Conservation (phyloP, 148 eudicot genomes). For the Dysphania ambrosioides region DNA sequence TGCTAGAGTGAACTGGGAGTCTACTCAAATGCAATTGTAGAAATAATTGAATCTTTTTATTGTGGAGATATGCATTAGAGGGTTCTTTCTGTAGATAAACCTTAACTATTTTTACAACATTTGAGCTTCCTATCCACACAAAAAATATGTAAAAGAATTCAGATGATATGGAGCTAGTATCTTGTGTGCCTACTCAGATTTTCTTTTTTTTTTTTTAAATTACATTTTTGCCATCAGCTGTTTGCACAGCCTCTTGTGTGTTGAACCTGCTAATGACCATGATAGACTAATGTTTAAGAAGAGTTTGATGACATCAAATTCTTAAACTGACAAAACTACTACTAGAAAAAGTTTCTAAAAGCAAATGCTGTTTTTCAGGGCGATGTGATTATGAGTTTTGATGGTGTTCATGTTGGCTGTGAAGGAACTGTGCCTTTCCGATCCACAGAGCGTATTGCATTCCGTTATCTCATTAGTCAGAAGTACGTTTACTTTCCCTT, state of each 20-base stretch:
- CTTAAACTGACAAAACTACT: background rate
- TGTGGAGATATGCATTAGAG: background rate
- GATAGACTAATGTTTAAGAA: background rate
- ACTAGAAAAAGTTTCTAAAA: constrained; percentile 18
- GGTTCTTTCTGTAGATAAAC: background rate
- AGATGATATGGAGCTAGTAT: background rate
- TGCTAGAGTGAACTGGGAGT: background rate
- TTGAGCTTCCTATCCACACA: background rate
- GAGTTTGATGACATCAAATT: background rate
- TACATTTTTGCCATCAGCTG: background rate
- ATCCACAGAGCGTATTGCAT: constrained; percentile 91
- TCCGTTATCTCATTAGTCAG: constrained; percentile 92
- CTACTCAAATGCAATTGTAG: background rate
- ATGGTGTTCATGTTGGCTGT: constrained; percentile 66
- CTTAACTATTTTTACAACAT: background rate
- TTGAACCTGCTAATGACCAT: background rate
- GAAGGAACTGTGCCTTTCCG: constrained; percentile 99
- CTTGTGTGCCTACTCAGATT: background rate
- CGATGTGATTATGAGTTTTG: constrained; percentile 89
- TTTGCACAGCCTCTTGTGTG: background rate
- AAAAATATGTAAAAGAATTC: background rate
- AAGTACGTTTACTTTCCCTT: constrained; percentile 45
- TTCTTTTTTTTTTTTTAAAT: background rate
- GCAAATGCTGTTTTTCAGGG: constrained; percentile 51
- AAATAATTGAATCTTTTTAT: background rate